phyloP scores from a whole-genome alignment of 352 stramenopile genomes.

The Globisporangium viniferum region DNA sequence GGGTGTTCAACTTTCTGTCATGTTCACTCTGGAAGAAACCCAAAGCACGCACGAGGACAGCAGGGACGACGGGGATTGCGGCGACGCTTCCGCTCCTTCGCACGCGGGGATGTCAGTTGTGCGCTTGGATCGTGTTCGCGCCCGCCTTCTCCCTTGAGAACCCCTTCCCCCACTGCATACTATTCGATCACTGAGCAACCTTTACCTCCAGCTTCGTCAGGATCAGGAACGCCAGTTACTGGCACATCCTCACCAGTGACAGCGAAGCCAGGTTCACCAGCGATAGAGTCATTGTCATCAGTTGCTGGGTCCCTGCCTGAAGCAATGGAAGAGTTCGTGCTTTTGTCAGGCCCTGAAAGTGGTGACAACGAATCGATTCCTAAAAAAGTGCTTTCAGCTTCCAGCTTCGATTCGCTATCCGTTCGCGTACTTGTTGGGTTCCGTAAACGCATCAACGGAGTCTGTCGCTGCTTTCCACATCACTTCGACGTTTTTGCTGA shows the following conservation, averaged over 20 bases:
- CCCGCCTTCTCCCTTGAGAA: too few species aligned
- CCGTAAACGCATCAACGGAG: background rate
- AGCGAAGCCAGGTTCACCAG: background rate
- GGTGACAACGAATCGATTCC: background rate
- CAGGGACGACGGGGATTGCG: too few species aligned
- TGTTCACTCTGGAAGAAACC: too few species aligned
- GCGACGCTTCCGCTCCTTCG: too few species aligned
- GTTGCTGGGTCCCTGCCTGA: too few species aligned
- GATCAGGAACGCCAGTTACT: background rate
- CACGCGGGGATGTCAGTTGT: too few species aligned
- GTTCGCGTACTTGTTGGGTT: slow-evolving; percentile 3
- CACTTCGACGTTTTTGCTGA: background rate
- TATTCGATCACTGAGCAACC: too few species aligned
- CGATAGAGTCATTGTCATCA: background rate
- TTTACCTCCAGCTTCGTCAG: background rate
- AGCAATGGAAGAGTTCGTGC: background rate
- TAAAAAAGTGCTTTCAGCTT: background rate
- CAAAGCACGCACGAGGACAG: too few species aligned
- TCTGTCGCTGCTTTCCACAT: slow-evolving; percentile 1
- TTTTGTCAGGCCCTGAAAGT: background rate
- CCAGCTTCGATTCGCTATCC: background rate
- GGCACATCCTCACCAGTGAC: background rate
- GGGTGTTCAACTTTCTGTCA: too few species aligned
- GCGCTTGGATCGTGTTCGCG: too few species aligned
- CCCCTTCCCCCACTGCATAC: too few species aligned